These are phyloP conservation scores for Colletotrichum acutatum DNA, from an alignment of 2,329 filamentous ascomycete species.

Conservation along the genomic window DNA sequence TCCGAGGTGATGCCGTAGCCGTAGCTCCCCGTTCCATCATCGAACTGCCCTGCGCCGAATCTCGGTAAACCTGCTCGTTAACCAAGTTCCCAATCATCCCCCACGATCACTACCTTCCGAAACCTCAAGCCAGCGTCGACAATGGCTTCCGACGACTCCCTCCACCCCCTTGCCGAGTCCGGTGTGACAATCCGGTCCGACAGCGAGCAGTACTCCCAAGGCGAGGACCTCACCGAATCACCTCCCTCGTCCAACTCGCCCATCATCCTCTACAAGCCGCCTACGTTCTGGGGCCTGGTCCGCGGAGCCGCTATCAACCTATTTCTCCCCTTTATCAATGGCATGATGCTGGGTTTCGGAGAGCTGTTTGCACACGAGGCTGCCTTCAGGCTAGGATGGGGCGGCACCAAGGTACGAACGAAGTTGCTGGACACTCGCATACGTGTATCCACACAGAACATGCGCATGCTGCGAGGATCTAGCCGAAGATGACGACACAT, in stretches of 20 bases:
- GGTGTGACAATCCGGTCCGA: slow-evolving; percentile 83
- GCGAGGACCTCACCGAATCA: slow-evolving; percentile 70
- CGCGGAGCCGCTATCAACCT: slow-evolving; percentile 95
- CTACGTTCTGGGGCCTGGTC: slow-evolving; percentile 86
- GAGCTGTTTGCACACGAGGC: slow-evolving; percentile 97
- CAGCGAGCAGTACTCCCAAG: slow-evolving; percentile 82
- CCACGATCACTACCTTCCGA: not conserved
- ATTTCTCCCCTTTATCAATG: slow-evolving; percentile 95
- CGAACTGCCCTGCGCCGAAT: slow-evolving; percentile 10
- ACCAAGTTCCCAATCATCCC: not conserved
- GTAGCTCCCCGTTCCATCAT: slow-evolving; percentile 17
- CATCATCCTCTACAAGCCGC: slow-evolving; percentile 87
- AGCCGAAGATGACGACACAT: not conserved
- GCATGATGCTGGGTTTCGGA: slow-evolving; percentile 97
- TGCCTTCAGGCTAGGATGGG: slow-evolving; percentile 93
- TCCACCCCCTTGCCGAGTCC: slow-evolving; percentile 71
- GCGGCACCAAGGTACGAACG: slow-evolving; percentile 83
- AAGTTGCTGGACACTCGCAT: not conserved
- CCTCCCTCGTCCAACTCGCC: slow-evolving; percentile 73
- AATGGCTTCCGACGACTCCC: slow-evolving; percentile 65
- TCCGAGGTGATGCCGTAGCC: slow-evolving; percentile 34
- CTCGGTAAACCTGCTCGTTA: slow-evolving; percentile 24
- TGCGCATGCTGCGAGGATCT: not conserved
- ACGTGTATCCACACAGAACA: not conserved
- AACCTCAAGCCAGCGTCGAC: slow-evolving; percentile 23